A percentile compares a stretch with the other conserved stretches of the same genome.
Evolutionary conservation across 768 basidiomycete species (phyloP).

Genomic region (Amanita inopinata): DNA sequence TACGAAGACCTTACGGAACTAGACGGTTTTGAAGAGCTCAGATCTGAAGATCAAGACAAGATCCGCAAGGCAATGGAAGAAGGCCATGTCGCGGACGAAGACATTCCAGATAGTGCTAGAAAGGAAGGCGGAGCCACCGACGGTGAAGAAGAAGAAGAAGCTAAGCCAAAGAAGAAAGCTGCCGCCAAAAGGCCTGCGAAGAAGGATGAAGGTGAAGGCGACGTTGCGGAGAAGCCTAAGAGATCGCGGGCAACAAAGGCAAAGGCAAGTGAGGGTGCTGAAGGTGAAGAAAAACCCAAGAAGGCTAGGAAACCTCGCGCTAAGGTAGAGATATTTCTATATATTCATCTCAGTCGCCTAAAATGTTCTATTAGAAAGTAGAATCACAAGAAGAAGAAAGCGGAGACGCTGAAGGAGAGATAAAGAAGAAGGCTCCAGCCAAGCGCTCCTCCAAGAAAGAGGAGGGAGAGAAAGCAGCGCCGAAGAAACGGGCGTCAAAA

Average conservation of each 20-base stretch:
- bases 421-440: conserved; percentile 33
- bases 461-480: conserved; percentile 31
- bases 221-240: conserved; percentile 23
- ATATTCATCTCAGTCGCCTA: conserved; percentile 11
- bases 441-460: conserved; percentile 24
- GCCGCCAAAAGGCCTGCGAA: conserved; percentile 24
- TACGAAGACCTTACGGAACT: conserved; percentile 55
- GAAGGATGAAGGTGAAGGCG: conserved; percentile 18
- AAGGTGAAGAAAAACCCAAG: conserved; percentile 37
- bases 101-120: conserved; percentile 66
- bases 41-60: conserved; percentile 58
- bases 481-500: conserved; percentile 39
- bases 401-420: conserved; percentile 26
- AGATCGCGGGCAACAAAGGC: conserved; percentile 15
- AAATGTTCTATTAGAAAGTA: conserved; percentile 9
- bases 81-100: conserved; percentile 74
- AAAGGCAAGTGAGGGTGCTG: conserved; percentile 13
- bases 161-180: conserved; percentile 43
- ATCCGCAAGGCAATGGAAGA: conserved; percentile 65
- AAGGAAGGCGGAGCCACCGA: conserved; percentile 39
- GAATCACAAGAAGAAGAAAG: conserved; percentile 23
- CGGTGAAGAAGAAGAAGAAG: conserved; percentile 36
- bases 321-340: conserved; percentile 11
- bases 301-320: conserved; percentile 25
- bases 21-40: conserved; percentile 78